A percentile compares a stretch with the other conserved stretches of the same genome.
Evolutionary conservation across 1,284 basidiomycete species (phyloP).

Genomic region (Trichosporon ovoides): DNA sequence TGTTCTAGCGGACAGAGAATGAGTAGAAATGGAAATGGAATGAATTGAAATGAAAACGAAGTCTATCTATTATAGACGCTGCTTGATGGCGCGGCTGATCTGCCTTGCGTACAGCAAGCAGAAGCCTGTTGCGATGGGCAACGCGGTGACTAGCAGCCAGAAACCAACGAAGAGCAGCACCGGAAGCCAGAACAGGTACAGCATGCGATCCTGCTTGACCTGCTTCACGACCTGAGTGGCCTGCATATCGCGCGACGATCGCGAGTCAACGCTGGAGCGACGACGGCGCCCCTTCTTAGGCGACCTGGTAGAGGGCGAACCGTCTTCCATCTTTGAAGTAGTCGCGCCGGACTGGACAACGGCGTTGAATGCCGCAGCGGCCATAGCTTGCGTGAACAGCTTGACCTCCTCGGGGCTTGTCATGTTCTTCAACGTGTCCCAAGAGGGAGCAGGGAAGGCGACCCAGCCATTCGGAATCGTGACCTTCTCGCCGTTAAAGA

Average conservation of each 20-base stretch:
- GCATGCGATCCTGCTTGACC: constrained; percentile 74
- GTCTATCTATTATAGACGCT: constrained; percentile 18
- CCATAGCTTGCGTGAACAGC: constrained; percentile 45
- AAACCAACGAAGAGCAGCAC: constrained; percentile 57
- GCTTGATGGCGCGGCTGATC: constrained; percentile 42
- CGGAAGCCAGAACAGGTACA: constrained; percentile 89
- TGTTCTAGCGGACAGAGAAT: neutral
- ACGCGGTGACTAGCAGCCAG: constrained; percentile 43
- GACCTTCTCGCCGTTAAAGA: constrained; percentile 14
- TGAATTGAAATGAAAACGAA: neutral
- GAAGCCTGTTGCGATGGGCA: constrained; percentile 44
- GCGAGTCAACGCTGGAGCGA: constrained; percentile 17
- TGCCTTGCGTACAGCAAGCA: constrained; percentile 41
- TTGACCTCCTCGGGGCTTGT: constrained; percentile 44
- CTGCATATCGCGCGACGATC: constrained; percentile 12
- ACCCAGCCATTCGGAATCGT: constrained; percentile 31
- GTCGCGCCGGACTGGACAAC: constrained; percentile 41
- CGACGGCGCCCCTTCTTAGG: constrained; percentile 10
- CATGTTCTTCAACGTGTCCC: constrained; percentile 41
- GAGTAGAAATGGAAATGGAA: too few species aligned
- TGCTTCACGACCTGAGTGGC: constrained; percentile 29
- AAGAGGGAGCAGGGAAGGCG: constrained; percentile 39
- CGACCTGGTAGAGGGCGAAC: constrained; percentile 2
- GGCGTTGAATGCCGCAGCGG: constrained; percentile 42
- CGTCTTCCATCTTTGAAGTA: constrained; percentile 17